Evolutionary conservation across 225 moss, liverwort and hornwort species (phyloP), one percentile per base, ranked within the genome.

Genomic region (Thuidium tamariscinum): DNA sequence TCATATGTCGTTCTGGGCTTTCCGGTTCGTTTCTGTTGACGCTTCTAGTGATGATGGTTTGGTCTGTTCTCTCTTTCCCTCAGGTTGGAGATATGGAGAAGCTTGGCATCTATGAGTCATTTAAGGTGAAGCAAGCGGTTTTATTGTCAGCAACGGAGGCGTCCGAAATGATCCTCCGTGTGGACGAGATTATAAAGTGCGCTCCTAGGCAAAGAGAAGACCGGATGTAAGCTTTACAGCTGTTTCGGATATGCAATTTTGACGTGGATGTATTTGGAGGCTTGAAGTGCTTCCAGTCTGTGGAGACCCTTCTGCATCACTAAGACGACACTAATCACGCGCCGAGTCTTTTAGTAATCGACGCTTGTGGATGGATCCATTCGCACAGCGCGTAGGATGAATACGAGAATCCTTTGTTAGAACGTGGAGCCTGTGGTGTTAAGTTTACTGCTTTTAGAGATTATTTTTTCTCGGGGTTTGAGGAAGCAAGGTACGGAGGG

Each of bases 111-210:
- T 99, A 95, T 30, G 96, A 99, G 92, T 89, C 99, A 2, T 99
- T 99, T 69, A 97, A 97, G 92, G 99, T 99, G 90, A 99, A 99
- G 90, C 97, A 97, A 85, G 99, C 99, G 5, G 92, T 99, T 15
- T 59, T 99, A 10, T 82, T 97, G 56, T 99, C 97, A 48, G 96
- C 99, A 30, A 99, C 97, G 25, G 97, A 99, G 84, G 97, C 96
- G 18, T 88, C 99, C 56, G 96, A 99, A 88, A 99, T 99, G 97
- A 99, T 99, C 37, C 89, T 99, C 34, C 96, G 96, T n/a, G 99
- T 99, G 80, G 99, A 99, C 67, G 99, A 99, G 95, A 99, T 99
- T 46, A 97, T 99, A 49, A 97, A 95, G 88, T 99, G 97, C 91
- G 97, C 99, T 82, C 99, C 97, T 44, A 87, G 97, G 86, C 97